Base-by-base conservation (phyloP, 352 stramenopile genomes). In the Phytophthora europaea region DNA sequence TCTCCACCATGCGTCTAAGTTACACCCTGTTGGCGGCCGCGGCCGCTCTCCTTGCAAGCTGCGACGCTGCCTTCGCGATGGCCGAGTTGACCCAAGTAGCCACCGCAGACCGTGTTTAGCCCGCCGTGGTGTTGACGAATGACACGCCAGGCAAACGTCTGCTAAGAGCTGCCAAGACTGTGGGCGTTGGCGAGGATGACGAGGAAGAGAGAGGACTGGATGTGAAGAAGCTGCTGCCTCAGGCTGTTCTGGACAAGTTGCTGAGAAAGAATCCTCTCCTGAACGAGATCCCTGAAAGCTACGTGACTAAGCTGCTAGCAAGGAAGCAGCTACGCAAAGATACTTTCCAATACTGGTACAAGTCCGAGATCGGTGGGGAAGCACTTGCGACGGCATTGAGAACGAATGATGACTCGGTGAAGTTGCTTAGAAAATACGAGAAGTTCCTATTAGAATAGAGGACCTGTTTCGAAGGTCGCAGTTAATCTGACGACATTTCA, bases 1-100 rank as follows among this genome's bases (percentile, higher is more conserved):
- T 34, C 33, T 20, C 28, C 20, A 5, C 10, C 36, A 62, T 62
- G 55, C 55, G 55, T 51, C 10, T 62, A 10, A 51, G n/a, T 22
- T 52, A 16, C 36, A 26, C 34, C 36, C 34, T 62, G 20, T 23
- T 62, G n/a, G 18, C 23, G 5, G 22, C 31, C n/a, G 18, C 55
- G 9, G 36, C 9, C 20, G 56, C 15, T 23, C 36, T 62, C 36
- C 15, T 62, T 26, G 36, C 22, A 48, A 36, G 12, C 31, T 62
- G 56, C 56, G 13, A 51, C 13, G 34, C 36, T 22, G 38, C 15
- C 13, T 36, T 36, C 6, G 36, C 36, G 23, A 22, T 22, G 15
- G 43, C 43, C 6, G n/a, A 50, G 43, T 13, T 8, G 34, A 50
- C 38, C 38, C 43, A 50, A 50, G n/a, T 50, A 15, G 8, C 43